Evolutionary conservation across 2,329 filamentous ascomycete species (phyloP), one percentile per base, ranked within the genome.

Genomic region (Seiridium unicorne): DNA sequence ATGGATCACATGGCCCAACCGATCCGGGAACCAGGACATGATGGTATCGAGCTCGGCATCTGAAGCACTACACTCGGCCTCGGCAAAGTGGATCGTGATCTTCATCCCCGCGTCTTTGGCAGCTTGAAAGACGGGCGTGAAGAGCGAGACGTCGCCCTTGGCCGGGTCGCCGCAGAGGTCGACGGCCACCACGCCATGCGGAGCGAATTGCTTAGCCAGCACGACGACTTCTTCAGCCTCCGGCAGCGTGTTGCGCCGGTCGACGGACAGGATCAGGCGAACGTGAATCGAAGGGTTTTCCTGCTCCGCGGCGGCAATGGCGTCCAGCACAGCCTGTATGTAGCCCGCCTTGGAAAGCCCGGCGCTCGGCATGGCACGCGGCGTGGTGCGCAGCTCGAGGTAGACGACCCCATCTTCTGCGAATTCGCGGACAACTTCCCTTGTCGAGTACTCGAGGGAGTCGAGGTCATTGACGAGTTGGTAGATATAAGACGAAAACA

Each of bases 401-500:
- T 95, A 94, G 59, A 84, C 81, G 13, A 94, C 88, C 42, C 90
- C 89, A 69, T 95, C 91, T 34, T 73, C 72, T 55, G 83, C 79
- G 68, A 95, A 96, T 66, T 87, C 83, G 26, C 76, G 62, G 5
- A 92, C 79, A 49, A 93, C 90, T 4, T 84, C 81, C 47, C 75
- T 77, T 1, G 90, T 92, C 34, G 89, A 85, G 66, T 84, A 81
- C 46, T 76, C 77, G 53, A 92, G 76, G 64, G 86, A 85, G 3
- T 79, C 73, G 9, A 81, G 73, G 66, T 90, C 85, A 68, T 85
- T 86, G 74, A 90, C 83, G 42, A 96, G 86, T 61, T 84, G 81
- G 76, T 95, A 94, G 65, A 93, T 94, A 72, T 92, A 92, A 48
- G 83, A 88, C 34, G 87, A 89, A 76, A 94, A 94, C 13, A 93